Percentiles rank a stretch among this genome's conserved stretches.
Conservation (phyloP, 768 basidiomycete species). For the Phaeotremella fagi region DNA sequence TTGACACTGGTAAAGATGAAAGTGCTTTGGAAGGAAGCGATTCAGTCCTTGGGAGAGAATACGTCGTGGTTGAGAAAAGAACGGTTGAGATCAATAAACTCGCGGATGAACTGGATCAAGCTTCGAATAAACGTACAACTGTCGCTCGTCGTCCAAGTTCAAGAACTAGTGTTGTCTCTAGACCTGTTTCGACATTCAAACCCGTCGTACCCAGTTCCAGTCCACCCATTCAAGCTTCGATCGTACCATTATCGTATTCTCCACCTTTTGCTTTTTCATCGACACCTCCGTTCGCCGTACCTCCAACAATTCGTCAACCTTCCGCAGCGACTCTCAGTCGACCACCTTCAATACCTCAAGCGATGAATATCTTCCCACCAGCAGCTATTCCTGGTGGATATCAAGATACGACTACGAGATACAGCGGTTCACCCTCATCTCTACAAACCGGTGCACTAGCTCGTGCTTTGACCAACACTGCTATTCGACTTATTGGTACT, state of each 20-base stretch:
- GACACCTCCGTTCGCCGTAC: slow-evolving; percentile 50
- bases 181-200: slow-evolving; percentile 45
- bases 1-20: slow-evolving; percentile 27
- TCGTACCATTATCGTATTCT: slow-evolving; percentile 43
- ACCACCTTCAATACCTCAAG: slow-evolving; percentile 18
- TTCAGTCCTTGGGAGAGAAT: slow-evolving; percentile 56
- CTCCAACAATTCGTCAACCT: slow-evolving; percentile 16
- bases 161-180: slow-evolving; percentile 35
- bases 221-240: not conserved
- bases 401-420: slow-evolving; percentile 33
- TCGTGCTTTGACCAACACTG: slow-evolving; percentile 49
- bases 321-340: slow-evolving; percentile 12
- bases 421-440: slow-evolving; percentile 40
- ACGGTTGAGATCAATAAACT: slow-evolving; percentile 88
- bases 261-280: slow-evolving; percentile 44
- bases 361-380: slow-evolving; percentile 34
- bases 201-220: slow-evolving; percentile 16
- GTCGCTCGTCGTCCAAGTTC: slow-evolving; percentile 47
- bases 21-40: slow-evolving; percentile 25
- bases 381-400: slow-evolving; percentile 8
- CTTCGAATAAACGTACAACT: slow-evolving; percentile 42
- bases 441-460: slow-evolving; percentile 47
- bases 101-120: slow-evolving; percentile 65
- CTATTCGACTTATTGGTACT: slow-evolving; percentile 48
- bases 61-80: slow-evolving; percentile 87